phyloP scores from a whole-genome alignment of 2,329 filamentous ascomycete genomes.

The Sclerotinia minor region DNA sequence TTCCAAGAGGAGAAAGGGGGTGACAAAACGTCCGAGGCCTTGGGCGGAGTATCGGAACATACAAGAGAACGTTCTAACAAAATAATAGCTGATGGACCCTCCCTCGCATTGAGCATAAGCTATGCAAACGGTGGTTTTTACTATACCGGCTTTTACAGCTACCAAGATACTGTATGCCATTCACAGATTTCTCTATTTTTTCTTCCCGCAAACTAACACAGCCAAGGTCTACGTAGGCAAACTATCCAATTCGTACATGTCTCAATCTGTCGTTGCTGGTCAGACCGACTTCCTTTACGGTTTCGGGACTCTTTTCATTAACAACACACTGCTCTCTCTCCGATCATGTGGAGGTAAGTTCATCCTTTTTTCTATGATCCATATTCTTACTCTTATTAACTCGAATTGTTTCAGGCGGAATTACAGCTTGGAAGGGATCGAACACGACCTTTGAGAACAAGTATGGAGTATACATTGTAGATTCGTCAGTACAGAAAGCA shows the following conservation, averaged over 20 bases:
- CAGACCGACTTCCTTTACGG: constrained; percentile 68
- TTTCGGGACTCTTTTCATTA: constrained; percentile 60
- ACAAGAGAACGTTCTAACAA: neutral
- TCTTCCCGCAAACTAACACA: constrained; percentile 12
- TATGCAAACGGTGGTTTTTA: constrained; percentile 68
- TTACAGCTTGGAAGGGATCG: constrained; percentile 68
- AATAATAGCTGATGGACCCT: constrained; percentile 48
- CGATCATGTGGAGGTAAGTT: constrained; percentile 53
- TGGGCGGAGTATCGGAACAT: neutral
- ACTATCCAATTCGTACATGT: constrained; percentile 65
- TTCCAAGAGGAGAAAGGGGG: neutral
- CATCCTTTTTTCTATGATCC: too few species aligned
- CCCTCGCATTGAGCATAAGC: constrained; percentile 60
- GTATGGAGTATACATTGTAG: constrained; percentile 65
- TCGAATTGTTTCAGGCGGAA: constrained; percentile 49
- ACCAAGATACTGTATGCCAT: constrained; percentile 61
- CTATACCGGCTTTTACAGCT: constrained; percentile 64
- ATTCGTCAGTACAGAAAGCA: constrained; percentile 54
- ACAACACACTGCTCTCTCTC: constrained; percentile 54
- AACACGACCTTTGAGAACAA: constrained; percentile 67
- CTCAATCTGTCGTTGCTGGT: constrained; percentile 59
- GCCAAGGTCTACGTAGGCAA: constrained; percentile 62
- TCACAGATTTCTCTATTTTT: neutral
- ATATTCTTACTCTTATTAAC: too few species aligned
- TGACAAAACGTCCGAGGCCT: too few species aligned